These are phyloP conservation scores for Tetrastigma voinierianum DNA, from an alignment of 164 flowering plant genomes.

Conservation along the genomic window DNA sequence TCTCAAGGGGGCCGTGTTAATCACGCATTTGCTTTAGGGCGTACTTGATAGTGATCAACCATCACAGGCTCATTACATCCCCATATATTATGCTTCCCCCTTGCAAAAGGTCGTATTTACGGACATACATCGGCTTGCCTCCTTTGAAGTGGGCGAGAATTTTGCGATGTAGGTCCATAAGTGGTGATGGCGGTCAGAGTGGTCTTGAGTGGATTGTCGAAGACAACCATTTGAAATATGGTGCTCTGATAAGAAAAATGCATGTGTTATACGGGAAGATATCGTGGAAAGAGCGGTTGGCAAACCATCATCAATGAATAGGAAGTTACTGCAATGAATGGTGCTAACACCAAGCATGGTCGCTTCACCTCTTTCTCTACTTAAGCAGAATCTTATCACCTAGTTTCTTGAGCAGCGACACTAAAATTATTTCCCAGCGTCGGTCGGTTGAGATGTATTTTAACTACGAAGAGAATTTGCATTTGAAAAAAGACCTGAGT, in stretches of 20 bases:
- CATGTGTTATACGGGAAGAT: conserved; percentile 92
- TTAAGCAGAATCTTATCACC: conserved; percentile 79
- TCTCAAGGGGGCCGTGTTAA: conserved; percentile 93
- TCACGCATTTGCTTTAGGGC: conserved; percentile 98
- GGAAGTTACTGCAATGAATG: conserved; percentile 91
- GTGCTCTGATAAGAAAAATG: conserved; percentile 92
- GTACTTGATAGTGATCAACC: conserved; percentile 97
- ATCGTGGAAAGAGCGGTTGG: conserved; percentile 90
- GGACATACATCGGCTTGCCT: conserved; percentile 79
- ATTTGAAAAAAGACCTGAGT: conserved; percentile 78
- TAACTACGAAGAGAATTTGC: conserved; percentile 87
- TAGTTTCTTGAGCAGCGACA: conserved; percentile 70
- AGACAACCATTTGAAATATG: conserved; percentile 90
- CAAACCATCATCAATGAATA: conserved; percentile 88
- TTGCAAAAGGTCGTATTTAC: conserved; percentile 88
- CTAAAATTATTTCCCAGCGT: conserved; percentile 82
- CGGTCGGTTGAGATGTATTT: conserved; percentile 95
- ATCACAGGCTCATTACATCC: conserved; percentile 85
- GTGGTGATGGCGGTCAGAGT: conserved; percentile 98
- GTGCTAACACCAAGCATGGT: conserved; percentile 83
- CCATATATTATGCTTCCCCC: conserved; percentile 96
- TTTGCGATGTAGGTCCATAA: conserved; percentile 89
- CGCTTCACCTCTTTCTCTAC: conserved; percentile 98
- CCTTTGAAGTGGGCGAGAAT: conserved; percentile 78
- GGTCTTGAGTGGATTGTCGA: conserved; percentile 88